Base-by-base conservation (phyloP, 192 early-diverging fungal genomes). In the Coemansia sp. region DNA sequence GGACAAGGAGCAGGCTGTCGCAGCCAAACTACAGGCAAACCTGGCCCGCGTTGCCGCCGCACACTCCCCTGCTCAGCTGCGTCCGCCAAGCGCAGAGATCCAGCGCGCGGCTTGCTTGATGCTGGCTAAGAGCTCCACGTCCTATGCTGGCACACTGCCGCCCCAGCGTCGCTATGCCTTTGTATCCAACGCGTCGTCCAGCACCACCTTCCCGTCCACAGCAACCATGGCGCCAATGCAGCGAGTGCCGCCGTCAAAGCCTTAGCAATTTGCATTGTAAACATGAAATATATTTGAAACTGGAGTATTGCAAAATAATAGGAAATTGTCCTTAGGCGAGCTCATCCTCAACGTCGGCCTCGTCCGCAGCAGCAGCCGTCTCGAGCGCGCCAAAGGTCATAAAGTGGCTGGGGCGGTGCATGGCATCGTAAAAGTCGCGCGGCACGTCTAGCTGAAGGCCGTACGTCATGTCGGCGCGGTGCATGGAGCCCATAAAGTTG, bases 401-500 rank as follows among this genome's bases (percentile, higher is more conserved):
- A 80, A 97, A 99, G 66, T 99, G 97, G 73, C 88, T 91, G 15
- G 97, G 91, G 13, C 97, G 91, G 77, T 99, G 97, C 52, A 88
- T 86, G 77, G 96, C 94, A 72, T 99, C 93, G 84, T 97, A 99
- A 72, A 98, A 99, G 67, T 95, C 94, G 72, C 95, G 95, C 11
- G 97, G 96, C 37, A 91, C 88, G 67, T 98, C 97, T 59, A 99
- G 80, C 44, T 88, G 89, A 59, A 98, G 75, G 7, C 84, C 80
- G 68, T 99, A 98, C 68, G 92, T 92, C 97, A 98, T 98, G 56
- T 94, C 93, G 0, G 90, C 85, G 27, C 91, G 87, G 68, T 95
- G 94, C 63, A 89, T 90, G 10, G 97, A 92, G 10, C 96, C 97
- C 95, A 97, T 97, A 78, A 99, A 97, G 82, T 95, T 95, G 81